A percentile compares a stretch with the other conserved stretches of the same genome.
phyloP scores from a whole-genome alignment of 2,329 filamentous ascomycete genomes.

The Epichloe hybrida region DNA sequence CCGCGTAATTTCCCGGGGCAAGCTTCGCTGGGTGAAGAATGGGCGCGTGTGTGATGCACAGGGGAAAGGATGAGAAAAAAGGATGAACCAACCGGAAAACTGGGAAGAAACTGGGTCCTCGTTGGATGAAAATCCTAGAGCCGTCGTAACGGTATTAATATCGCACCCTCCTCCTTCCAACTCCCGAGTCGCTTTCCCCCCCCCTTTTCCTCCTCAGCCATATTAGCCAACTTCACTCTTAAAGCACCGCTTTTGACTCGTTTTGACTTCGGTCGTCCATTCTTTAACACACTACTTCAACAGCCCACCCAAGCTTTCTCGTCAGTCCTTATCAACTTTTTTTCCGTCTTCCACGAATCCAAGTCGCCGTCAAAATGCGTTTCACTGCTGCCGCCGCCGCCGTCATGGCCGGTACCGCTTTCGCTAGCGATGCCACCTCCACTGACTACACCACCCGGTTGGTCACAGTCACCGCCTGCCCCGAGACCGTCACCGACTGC shows the following conservation, averaged over 20 bases:
- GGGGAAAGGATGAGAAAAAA: neutral
- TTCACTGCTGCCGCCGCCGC: slow-evolving; percentile 32
- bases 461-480: slow-evolving; percentile 49
- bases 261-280: slow-evolving; percentile 45
- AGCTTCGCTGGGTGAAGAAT: no score
- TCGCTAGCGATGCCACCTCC: slow-evolving; percentile 14
- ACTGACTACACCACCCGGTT: slow-evolving; percentile 45
- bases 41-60: neutral
- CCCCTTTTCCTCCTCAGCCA: slow-evolving; percentile 24
- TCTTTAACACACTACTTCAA: slow-evolving; percentile 27
- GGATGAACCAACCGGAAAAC: neutral
- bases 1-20: neutral
- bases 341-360: slow-evolving; percentile 19
- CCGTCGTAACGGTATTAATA: slow-evolving; percentile 30
- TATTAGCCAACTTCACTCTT: slow-evolving; percentile 25
- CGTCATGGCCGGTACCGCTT: slow-evolving; percentile 27
- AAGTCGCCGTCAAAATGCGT: slow-evolving; percentile 43
- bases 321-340: slow-evolving; percentile 19
- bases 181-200: slow-evolving; percentile 12
- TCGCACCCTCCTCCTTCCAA: slow-evolving; percentile 22
- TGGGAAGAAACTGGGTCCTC: neutral
- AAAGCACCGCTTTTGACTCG: slow-evolving; percentile 26
- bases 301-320: slow-evolving; percentile 17
- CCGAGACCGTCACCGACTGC: slow-evolving; percentile 47
- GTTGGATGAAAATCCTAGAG: no score